Evolutionary conservation across 768 basidiomycete genomes (phyloP).

Genomic region (Melanogaster broomeanus): DNA sequence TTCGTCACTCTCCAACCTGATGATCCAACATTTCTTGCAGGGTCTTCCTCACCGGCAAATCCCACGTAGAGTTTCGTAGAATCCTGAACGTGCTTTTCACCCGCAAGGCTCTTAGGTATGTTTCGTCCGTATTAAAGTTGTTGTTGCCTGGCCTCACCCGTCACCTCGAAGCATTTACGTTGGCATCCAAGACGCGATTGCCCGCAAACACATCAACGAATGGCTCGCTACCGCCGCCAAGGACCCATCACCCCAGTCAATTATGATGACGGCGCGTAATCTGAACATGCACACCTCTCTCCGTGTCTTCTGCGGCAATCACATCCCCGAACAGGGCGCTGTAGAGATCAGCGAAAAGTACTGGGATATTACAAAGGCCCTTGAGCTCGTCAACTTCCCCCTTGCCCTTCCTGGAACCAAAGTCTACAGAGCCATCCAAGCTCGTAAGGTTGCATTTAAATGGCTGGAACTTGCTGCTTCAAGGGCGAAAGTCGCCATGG

Average conservation of each 20-base stretch:
- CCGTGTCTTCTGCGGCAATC: constrained; percentile 90
- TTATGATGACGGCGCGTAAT: constrained; percentile 91
- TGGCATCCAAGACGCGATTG: constrained; percentile 77
- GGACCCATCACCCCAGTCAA: constrained; percentile 50
- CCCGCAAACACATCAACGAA: constrained; percentile 68
- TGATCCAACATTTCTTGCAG: constrained; percentile 37
- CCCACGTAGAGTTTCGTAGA: constrained; percentile 91
- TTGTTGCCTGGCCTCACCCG: neutral
- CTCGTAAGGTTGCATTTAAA: constrained; percentile 81
- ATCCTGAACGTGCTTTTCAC: constrained; percentile 92
- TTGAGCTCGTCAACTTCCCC: constrained; percentile 99
- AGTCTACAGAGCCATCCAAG: constrained; percentile 89
- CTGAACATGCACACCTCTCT: constrained; percentile 98
- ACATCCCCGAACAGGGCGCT: constrained; percentile 81
- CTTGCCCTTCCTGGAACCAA: constrained; percentile 95
- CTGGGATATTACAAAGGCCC: constrained; percentile 92
- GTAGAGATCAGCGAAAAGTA: constrained; percentile 89
- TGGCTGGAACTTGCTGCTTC: constrained; percentile 80
- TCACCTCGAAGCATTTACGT: constrained; percentile 67
- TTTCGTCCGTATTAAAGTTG: constrained; percentile 1
- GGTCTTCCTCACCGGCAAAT: constrained; percentile 97
- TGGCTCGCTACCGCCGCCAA: constrained; percentile 68
- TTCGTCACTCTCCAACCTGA: neutral
- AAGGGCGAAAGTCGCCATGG: constrained; percentile 81
- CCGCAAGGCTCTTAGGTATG: constrained; percentile 86